These are phyloP conservation scores for Tolypocladium sp. DNA, from an alignment of 2,329 filamentous ascomycete genomes.

Conservation along the genomic window DNA sequence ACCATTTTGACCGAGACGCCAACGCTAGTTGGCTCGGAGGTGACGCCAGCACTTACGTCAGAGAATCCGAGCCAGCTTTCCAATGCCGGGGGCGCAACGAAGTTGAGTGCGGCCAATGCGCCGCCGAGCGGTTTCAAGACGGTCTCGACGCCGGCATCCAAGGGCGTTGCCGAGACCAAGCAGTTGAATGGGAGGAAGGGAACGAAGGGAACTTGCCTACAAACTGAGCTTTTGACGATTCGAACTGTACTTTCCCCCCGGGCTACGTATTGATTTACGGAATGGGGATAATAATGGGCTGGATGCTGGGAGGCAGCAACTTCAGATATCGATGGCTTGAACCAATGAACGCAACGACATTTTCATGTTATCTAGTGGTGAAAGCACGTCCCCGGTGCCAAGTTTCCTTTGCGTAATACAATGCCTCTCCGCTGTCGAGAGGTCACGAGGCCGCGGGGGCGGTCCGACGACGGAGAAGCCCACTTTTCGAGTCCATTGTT, in stretches of 20 bases:
- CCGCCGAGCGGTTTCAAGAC: conserved; percentile 14
- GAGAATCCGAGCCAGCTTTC: background rate
- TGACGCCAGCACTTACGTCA: background rate
- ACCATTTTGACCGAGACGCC: background rate
- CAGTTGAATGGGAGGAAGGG: background rate
- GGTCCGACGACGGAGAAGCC: background rate
- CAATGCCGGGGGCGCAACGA: background rate
- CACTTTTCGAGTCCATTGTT: background rate
- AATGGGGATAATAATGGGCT: background rate
- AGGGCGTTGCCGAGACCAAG: conserved; percentile 6
- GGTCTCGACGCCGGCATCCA: conserved; percentile 10
- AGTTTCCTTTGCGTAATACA: background rate
- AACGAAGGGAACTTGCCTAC: background rate
- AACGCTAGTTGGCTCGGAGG: background rate
- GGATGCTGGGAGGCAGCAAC: background rate
- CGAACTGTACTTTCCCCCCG: background rate
- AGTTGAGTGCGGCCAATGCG: background rate
- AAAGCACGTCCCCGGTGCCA: background rate
- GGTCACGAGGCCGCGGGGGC: background rate
- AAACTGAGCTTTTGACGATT: background rate
- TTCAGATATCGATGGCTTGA: background rate
- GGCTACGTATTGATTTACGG: background rate
- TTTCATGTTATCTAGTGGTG: background rate
- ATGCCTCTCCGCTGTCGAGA: background rate
- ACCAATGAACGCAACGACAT: background rate